Conservation (phyloP, 75 land plant genomes). For the Pseudotsuga menziesii region DNA sequence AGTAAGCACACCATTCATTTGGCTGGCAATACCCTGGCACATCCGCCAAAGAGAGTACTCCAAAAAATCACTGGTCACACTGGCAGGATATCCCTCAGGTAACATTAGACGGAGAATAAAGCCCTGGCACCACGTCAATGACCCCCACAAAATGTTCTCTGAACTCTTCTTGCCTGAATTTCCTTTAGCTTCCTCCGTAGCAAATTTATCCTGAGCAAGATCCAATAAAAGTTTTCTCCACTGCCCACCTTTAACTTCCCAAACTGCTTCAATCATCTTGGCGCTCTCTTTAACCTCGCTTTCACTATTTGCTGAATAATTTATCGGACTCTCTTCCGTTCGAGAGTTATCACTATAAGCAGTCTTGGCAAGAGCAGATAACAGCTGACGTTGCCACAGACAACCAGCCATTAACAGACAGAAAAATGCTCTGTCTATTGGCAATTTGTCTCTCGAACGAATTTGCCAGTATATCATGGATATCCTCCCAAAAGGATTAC, state of each 20-base stretch:
- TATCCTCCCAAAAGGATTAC: background rate
- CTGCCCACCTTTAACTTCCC: slow-evolving; percentile 76
- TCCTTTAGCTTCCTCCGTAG: slow-evolving; percentile 12
- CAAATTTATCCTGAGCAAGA: slow-evolving; percentile 45
- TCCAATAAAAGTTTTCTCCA: slow-evolving; percentile 49
- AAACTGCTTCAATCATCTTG: slow-evolving; percentile 23
- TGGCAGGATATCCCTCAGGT: slow-evolving; percentile 82
- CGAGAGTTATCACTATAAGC: background rate
- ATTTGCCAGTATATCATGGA: background rate
- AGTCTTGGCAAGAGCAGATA: slow-evolving; percentile 15
- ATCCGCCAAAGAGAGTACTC: slow-evolving; percentile 94
- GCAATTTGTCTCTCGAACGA: slow-evolving; percentile 1
- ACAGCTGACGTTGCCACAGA: background rate
- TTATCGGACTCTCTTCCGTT: background rate
- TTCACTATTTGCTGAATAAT: background rate
- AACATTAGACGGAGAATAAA: slow-evolving; percentile 51
- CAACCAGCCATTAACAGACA: background rate
- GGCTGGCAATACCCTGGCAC: slow-evolving; percentile 87
- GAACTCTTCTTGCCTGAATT: background rate
- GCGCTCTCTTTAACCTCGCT: slow-evolving; percentile 7
- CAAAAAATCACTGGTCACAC: slow-evolving; percentile 87
- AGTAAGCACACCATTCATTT: slow-evolving; percentile 90
- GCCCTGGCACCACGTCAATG: slow-evolving; percentile 28
- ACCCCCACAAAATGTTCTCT: background rate
- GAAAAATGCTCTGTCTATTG: background rate